Base-by-base conservation (phyloP, 352 stramenopile species). In the Phytophthora quininea region DNA sequence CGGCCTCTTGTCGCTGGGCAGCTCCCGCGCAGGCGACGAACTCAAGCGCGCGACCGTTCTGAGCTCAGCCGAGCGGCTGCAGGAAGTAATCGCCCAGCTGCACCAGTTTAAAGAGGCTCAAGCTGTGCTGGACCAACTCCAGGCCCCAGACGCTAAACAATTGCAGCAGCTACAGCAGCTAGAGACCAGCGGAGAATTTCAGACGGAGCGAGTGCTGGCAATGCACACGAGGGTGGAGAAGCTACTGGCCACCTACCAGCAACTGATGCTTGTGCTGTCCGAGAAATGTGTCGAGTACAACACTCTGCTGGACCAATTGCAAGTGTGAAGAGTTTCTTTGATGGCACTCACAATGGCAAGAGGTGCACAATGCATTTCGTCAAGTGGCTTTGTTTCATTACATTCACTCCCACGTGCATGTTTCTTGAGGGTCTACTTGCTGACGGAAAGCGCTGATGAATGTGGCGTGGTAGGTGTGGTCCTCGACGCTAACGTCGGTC, bases 221-320 rank as follows among this genome's bases (percentile, higher is more conserved):
- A 47, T 89, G 47, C 83, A 92, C 53, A 55, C 55, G 11, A 70
- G 79, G 54, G 73, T 90, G 32, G 77, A 90, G 54, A 76, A 76
- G 3, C 51, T 90, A 54, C 69, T 91, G 32, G 48, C 66, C 15
- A 70, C 73, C 19, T 90, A 92, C 69, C 81, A 88, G 71, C 75
- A 89, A 62, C 82, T 90, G 81, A 78, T 92, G 49, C 75, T 86
- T 69, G 70, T 89, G 50, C 60, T 91, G 57, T 91, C 83, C 2
- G 77, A 88, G 66, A 91, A 91, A 59, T 89, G 76, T 55, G 82
- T 89, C 67, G 80, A 91, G 74, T 84, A 79, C 69, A 82, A 74
- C 47, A 54, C 72, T 10, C 51, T 91, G 33, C 64, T 91, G 55
- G 76, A 91, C 29, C 76, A 91, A 51, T 50, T 91, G 4, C 61